phyloP scores from a whole-genome alignment of 768 basidiomycete genomes.

The Strobilomyces confusus region DNA sequence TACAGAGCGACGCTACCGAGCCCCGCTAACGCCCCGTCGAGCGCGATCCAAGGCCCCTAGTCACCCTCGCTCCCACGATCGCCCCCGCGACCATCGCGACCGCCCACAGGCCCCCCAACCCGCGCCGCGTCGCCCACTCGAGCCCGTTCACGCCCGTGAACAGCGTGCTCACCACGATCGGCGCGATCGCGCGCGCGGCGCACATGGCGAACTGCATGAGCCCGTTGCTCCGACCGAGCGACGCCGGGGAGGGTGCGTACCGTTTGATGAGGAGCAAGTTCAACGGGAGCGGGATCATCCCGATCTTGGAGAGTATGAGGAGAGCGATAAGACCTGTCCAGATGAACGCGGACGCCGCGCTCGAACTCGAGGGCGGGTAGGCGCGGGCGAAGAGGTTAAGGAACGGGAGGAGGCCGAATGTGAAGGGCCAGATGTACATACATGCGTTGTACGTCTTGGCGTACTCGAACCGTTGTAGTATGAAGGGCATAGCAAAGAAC shows the following conservation, averaged over 20 bases:
- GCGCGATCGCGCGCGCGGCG: conserved; percentile 46
- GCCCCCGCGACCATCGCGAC: conserved; percentile 2
- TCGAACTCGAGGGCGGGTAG: neutral
- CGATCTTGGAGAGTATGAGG: conserved; percentile 33
- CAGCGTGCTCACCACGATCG: conserved; percentile 33
- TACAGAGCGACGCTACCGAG: no score
- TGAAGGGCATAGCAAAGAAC: neutral
- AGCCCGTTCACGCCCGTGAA: conserved; percentile 12
- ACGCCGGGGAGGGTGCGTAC: conserved; percentile 9
- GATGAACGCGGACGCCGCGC: conserved; percentile 17
- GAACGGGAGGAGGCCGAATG: neutral
- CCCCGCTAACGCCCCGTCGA: no score
- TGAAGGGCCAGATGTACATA: neutral
- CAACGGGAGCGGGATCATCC: conserved; percentile 34
- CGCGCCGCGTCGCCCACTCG: conserved; percentile 7
- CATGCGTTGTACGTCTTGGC: neutral
- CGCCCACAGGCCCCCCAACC: conserved; percentile 9
- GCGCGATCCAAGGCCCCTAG: neutral
- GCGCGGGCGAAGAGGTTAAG: neutral
- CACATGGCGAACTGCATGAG: conserved; percentile 57
- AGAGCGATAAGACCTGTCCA: conserved; percentile 45
- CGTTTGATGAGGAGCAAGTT: conserved; percentile 58
- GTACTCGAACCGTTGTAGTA: neutral
- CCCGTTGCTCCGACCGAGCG: conserved; percentile 46
- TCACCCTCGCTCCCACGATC: conserved; percentile 10